These are phyloP conservation scores for Lotmaria passim DNA, from an alignment of 208 protist species.

Conservation along the genomic window DNA sequence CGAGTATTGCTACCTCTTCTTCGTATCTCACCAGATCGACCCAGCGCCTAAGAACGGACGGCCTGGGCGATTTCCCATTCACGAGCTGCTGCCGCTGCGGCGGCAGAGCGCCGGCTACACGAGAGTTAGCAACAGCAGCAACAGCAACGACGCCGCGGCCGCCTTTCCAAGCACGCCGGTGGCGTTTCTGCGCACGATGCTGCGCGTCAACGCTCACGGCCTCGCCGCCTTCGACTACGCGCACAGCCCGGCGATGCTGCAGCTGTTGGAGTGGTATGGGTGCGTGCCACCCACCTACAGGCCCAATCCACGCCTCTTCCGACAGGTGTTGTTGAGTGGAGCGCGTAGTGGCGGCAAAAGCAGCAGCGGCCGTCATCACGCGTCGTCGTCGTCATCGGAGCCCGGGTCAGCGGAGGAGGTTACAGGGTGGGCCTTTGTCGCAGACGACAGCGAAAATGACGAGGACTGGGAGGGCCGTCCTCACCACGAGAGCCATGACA, in stretches of 20 bases:
- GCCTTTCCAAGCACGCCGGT: slow-evolving; percentile 23
- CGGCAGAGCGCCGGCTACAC: neutral
- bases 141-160: neutral
- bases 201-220: slow-evolving; percentile 72
- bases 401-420: neutral
- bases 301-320: slow-evolving; percentile 61
- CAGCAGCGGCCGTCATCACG: neutral
- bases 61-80: slow-evolving; percentile 40
- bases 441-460: neutral
- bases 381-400: neutral
- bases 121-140: neutral
- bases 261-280: slow-evolving; percentile 74
- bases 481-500: no score
- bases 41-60: slow-evolving; percentile 27
- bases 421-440: slow-evolving; percentile 5
- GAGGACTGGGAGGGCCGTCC: no score
- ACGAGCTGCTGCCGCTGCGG: slow-evolving; percentile 11
- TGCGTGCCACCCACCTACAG: slow-evolving; percentile 83
- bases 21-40: slow-evolving; percentile 40
- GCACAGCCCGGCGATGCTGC: slow-evolving; percentile 67
- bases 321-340: slow-evolving; percentile 9
- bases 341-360: no score
- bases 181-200: slow-evolving; percentile 68
- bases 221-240: slow-evolving; percentile 87
- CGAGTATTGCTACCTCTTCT: slow-evolving; percentile 61